Base-by-base conservation (phyloP, 2,329 filamentous ascomycete genomes). In the Hypoxylon sp. region DNA sequence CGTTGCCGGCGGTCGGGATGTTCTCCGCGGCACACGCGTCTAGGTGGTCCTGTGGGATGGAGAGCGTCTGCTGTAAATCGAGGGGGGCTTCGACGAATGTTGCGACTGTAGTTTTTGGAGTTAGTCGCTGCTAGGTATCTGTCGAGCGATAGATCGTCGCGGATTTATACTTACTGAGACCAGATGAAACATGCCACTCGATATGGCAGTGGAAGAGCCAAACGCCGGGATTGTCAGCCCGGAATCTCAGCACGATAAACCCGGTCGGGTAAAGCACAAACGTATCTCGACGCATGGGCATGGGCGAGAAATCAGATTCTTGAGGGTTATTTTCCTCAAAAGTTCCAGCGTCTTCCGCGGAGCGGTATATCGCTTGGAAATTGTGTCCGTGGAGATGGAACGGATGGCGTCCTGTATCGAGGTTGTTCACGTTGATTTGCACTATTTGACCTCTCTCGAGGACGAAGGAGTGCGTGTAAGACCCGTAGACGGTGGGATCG, bases 141-240 rank as follows among this genome's bases (percentile, higher is more conserved):
- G 1, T 2, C 3, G n/a, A 19, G 30, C 19, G 11, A 2, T 53
- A 2, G 3, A 30, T 30, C 28, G 28, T 9, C 28, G 1, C 7
- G n/a, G 43, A 19, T 21, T 21, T 19, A 25, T 48, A 68, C 67
- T 60, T 49, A 70, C 67, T 82, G 2, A 93, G 82, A n/a, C 91
- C 91, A 2, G 88, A 88, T 0, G 85, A 80, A 63, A 92, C 82
- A 75, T 93, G 91, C 91, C 91, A 95, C 75, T 93, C 91, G 58
- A 94, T 90, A 76, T 95, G 92, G 79, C 92, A 94, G 79, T 94
- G 92, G 81, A 94, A 92, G 3, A 91, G 78, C 89, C 89, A 92
- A 21, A 91, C 82, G 38, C 89, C 90, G 10, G 90, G 88, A 71
- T 92, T 92, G 74, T 92, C 84, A 1, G 90, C 88, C 63, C 82